phyloP scores from a whole-genome alignment of 2,329 filamentous ascomycete species.

The Xylariaceae sp. region DNA sequence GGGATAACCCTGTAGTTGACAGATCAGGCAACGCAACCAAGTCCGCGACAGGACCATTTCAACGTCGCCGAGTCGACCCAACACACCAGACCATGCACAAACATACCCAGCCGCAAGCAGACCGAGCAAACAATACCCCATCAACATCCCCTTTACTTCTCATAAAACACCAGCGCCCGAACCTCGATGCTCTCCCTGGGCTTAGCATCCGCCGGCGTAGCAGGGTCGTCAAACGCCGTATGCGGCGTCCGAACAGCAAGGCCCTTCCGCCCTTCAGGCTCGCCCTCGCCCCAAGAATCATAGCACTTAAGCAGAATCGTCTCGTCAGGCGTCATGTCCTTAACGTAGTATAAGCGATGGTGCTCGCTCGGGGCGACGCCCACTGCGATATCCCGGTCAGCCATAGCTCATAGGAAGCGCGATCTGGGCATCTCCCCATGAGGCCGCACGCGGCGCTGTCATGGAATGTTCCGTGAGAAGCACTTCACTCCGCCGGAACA shows the following conservation, averaged over 20 bases:
- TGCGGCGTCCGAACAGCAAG: conserved; percentile 48
- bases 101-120: too few species aligned
- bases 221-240: conserved; percentile 53
- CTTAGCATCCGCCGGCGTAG: conserved; percentile 45
- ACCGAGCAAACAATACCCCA: neutral
- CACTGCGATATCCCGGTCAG: conserved; percentile 29
- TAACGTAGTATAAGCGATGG: conserved; percentile 62
- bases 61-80: too few species aligned
- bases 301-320: conserved; percentile 51
- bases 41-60: too few species aligned
- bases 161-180: conserved; percentile 59
- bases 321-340: conserved; percentile 60
- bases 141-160: conserved; percentile 23
- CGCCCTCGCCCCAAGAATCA: conserved; percentile 44
- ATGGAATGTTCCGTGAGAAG: too few species aligned
- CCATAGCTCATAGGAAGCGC: neutral
- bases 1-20: too few species aligned
- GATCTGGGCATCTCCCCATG: too few species aligned
- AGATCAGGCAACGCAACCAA: too few species aligned
- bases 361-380: conserved; percentile 52
- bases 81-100: too few species aligned
- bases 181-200: conserved; percentile 61
- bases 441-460: too few species aligned
- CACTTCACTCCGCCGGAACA: too few species aligned
- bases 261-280: conserved; percentile 33